Percentiles rank a stretch among this genome's conserved stretches.
Evolutionary conservation across 192 early-diverging fungal species (phyloP).

Genomic region (Lobosporangium transversale): DNA sequence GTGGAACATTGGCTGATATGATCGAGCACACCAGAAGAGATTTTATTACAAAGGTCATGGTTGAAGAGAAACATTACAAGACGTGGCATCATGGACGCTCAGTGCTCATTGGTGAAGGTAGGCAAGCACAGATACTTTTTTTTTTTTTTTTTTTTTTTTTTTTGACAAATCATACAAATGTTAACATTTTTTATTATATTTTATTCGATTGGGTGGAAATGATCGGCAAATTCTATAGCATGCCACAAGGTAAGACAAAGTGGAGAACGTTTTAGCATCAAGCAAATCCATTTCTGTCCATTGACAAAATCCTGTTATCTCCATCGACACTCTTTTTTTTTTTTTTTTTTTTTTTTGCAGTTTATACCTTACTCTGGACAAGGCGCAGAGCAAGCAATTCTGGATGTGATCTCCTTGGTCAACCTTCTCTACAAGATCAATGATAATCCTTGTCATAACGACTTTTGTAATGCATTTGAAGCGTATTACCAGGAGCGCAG

Average conservation of each 20-base stretch:
- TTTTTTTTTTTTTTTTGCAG: conserved; percentile 2
- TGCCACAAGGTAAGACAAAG: conserved; percentile 33
- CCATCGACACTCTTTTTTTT: background rate
- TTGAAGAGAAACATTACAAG: conserved; percentile 46
- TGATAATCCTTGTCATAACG: conserved; percentile 10
- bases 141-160: background rate
- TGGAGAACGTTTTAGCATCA: too few species aligned
- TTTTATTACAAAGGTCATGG: conserved; percentile 39
- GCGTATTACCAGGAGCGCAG: conserved; percentile 3
- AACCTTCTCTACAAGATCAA: conserved; percentile 26
- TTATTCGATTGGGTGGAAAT: too few species aligned
- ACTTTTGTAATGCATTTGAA: conserved; percentile 22
- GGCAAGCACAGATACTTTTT: background rate
- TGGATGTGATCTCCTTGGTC: conserved; percentile 31
- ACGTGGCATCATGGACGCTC: conserved; percentile 42
- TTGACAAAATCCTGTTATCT: too few species aligned
- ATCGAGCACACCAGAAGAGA: conserved; percentile 12
- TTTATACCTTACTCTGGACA: conserved; percentile 43
- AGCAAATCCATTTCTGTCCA: too few species aligned
- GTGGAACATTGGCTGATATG: conserved; percentile 33
- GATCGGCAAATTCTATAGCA: too few species aligned
- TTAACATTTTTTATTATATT: background rate
- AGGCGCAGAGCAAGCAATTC: conserved; percentile 41
- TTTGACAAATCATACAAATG: background rate
- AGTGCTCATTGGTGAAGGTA: conserved; percentile 47